These are phyloP conservation scores for Mycosphaerella arachidis DNA, from an alignment of 2,329 filamentous ascomycete genomes.

Conservation along the genomic window DNA sequence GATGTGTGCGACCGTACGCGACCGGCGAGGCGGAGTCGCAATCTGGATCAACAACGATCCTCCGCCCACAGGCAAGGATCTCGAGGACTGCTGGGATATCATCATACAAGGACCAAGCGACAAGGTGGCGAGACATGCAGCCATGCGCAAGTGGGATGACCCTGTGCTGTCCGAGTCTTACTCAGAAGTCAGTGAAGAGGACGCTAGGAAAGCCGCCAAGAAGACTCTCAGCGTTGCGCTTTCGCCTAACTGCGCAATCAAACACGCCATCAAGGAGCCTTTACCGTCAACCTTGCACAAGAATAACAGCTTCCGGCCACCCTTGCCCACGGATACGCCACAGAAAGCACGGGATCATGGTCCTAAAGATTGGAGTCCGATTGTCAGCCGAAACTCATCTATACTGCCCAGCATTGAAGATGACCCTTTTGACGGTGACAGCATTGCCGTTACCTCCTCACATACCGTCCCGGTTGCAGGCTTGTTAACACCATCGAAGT, in stretches of 20 bases:
- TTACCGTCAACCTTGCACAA: conserved; percentile 22
- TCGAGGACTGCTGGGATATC: conserved; percentile 90
- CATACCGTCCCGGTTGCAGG: conserved; percentile 11
- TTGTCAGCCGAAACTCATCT: conserved; percentile 13
- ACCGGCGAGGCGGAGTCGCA: conserved; percentile 68
- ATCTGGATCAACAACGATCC: conserved; percentile 93
- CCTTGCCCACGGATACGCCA: conserved; percentile 21
- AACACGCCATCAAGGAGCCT: conserved; percentile 13
- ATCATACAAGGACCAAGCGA: conserved; percentile 85
- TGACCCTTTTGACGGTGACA: conserved; percentile 19
- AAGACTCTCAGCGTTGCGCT: conserved; percentile 27
- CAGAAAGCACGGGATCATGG: conserved; percentile 14
- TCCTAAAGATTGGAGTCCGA: conserved; percentile 19
- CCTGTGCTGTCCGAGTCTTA: conserved; percentile 34
- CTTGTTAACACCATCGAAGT: conserved; percentile 33
- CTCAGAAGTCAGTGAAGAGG: conserved; percentile 44
- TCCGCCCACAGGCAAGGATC: conserved; percentile 74
- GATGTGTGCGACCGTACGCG: conserved; percentile 80
- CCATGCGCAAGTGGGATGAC: conserved; percentile 57
- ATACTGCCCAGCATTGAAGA: conserved; percentile 26
- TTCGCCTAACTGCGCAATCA: conserved; percentile 8
- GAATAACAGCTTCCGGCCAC: conserved; percentile 32
- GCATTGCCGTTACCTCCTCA: conserved; percentile 16
- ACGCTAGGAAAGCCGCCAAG: conserved; percentile 37
- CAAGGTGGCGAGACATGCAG: conserved; percentile 71